Evolutionary conservation across 148 eudicot genomes (phyloP).

Genomic region (Linanthus parryae): DNA sequence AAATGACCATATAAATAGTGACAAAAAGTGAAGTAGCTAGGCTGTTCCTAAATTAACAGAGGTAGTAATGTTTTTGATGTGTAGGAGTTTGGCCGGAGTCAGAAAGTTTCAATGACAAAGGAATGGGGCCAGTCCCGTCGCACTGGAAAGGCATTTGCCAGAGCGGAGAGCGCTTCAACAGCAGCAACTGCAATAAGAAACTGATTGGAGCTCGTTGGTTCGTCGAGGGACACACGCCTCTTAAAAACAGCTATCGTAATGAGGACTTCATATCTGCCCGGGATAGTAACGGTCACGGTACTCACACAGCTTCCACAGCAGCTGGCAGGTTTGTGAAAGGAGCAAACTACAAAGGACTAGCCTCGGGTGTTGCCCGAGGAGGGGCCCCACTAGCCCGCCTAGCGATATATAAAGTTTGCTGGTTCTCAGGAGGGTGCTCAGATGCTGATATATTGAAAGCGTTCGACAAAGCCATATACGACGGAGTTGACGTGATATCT

Average conservation of each 20-base stretch:
- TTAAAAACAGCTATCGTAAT: slow-evolving; percentile 17
- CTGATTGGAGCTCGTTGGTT: slow-evolving; percentile 38
- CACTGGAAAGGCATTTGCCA: slow-evolving; percentile 46
- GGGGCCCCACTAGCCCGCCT: slow-evolving; percentile 31
- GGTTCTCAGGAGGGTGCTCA: slow-evolving; percentile 35
- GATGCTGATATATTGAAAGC: slow-evolving; percentile 45
- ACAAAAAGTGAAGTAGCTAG: too few relatives aligned
- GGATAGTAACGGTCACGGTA: slow-evolving; percentile 34
- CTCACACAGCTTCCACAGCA: slow-evolving; percentile 32
- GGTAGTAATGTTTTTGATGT: too few relatives aligned
- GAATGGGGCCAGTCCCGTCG: slow-evolving; percentile 33
- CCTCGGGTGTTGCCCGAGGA: slow-evolving; percentile 27
- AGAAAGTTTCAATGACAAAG: slow-evolving; percentile 34
- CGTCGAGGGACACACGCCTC: slow-evolving; percentile 26
- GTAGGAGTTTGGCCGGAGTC: slow-evolving; percentile 48
- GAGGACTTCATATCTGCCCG: slow-evolving; percentile 20
- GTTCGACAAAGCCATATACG: slow-evolving; percentile 40
- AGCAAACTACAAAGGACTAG: slow-evolving; percentile 22
- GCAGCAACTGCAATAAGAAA: slow-evolving; percentile 38
- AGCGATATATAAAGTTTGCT: slow-evolving; percentile 29
- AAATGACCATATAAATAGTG: too few relatives aligned
- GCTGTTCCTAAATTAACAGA: too few relatives aligned
- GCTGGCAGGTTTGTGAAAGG: slow-evolving; percentile 21
- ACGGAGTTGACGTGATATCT: slow-evolving; percentile 51
- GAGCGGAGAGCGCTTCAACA: slow-evolving; percentile 37